phyloP scores from a whole-genome alignment of 306 rosid genomes.

The Canavalia ensiformis region DNA sequence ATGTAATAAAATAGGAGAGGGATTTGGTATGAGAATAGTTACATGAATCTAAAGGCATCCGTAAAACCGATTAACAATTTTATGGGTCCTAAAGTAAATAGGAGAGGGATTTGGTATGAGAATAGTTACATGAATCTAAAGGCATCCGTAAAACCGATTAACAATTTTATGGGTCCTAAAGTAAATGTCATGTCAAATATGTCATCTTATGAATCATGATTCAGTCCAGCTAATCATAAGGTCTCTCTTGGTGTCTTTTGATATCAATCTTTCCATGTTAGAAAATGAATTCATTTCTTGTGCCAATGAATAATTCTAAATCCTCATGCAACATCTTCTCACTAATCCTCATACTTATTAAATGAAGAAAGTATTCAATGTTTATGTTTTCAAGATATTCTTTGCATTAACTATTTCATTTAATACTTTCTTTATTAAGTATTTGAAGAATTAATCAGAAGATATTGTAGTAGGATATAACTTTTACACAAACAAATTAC shows the following conservation, averaged over 20 bases:
- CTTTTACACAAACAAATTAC: background rate
- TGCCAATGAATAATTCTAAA: constrained; percentile 1
- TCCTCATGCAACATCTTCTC: background rate
- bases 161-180: background rate
- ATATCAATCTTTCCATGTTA: background rate
- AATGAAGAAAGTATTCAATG: background rate
- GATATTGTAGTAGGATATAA: background rate
- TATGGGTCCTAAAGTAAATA: background rate
- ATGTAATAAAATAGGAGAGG: constrained; percentile 20
- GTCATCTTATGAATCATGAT: constrained; percentile 29
- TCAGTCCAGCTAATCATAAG: constrained; percentile 19
- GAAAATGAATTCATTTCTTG: constrained; percentile 34
- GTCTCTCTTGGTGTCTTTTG: background rate
- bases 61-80: constrained; percentile 1
- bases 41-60: constrained; percentile 12
- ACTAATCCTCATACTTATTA: background rate
- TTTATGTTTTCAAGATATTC: background rate
- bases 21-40: background rate
- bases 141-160: constrained; percentile 8
- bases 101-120: constrained; percentile 12
- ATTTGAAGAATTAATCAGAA: background rate
- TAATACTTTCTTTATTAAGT: background rate
- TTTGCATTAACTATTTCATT: background rate
- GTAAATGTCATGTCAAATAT: constrained; percentile 23
- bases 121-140: background rate